These are phyloP conservation scores for Apiotrichum porosum DNA, from an alignment of 1,284 basidiomycete genomes.

Conservation along the genomic window DNA sequence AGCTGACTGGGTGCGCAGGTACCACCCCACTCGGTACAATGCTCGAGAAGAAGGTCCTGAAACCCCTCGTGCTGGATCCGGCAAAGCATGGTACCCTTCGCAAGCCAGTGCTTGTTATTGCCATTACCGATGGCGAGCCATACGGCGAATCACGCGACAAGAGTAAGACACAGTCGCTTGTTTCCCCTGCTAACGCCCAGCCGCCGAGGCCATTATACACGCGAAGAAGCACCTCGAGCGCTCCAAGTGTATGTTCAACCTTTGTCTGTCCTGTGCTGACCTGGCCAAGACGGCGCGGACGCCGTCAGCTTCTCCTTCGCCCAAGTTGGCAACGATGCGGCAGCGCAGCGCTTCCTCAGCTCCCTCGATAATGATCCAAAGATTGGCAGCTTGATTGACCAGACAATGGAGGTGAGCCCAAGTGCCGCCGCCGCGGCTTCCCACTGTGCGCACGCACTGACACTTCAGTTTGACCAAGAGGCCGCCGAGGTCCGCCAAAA, in stretches of 20 bases:
- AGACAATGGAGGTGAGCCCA: no score
- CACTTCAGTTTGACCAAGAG: no score
- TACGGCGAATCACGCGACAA: slow-evolving; percentile 5
- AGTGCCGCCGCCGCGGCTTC: no score
- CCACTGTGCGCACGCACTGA: no score
- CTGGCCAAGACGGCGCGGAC: slow-evolving; percentile 11
- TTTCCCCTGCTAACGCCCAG: no score
- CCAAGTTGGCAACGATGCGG: slow-evolving; percentile 12
- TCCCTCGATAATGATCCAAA: slow-evolving; percentile 11
- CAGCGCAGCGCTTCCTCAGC: slow-evolving; percentile 11
- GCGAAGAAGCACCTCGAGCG: slow-evolving; percentile 8
- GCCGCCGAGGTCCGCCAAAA: no score
- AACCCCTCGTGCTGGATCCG: slow-evolving; percentile 49
- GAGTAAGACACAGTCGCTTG: no score
- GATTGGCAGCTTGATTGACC: slow-evolving; percentile 11
- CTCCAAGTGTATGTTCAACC: no score
- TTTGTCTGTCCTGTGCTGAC: no score
- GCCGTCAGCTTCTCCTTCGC: slow-evolving; percentile 10
- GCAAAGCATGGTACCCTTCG: slow-evolving; percentile 39
- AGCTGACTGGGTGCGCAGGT: slow-evolving; percentile 17
- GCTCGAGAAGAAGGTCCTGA: slow-evolving; percentile 49
- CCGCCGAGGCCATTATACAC: slow-evolving; percentile 7
- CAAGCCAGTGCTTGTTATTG: slow-evolving; percentile 50
- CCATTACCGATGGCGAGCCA: slow-evolving; percentile 40
- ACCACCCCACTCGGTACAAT: no score